These are phyloP conservation scores for Metschnikowia lunata DNA, from an alignment of 805 yeast species.

Conservation along the genomic window DNA sequence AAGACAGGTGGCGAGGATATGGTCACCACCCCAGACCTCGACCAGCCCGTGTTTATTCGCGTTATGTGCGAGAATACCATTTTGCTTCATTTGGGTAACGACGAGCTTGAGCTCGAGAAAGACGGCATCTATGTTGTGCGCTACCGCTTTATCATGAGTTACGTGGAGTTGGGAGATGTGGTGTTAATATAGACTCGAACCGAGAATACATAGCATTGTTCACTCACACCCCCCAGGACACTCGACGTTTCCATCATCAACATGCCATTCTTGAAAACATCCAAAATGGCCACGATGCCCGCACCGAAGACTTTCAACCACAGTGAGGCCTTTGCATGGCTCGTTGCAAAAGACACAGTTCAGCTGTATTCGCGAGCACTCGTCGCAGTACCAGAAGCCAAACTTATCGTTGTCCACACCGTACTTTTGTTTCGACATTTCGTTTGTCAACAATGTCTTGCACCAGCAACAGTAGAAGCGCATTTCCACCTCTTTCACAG, in stretches of 20 bases:
- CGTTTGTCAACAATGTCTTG: slow-evolving; percentile 55
- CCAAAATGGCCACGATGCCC: slow-evolving; percentile 86
- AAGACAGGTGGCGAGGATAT: slow-evolving; percentile 55
- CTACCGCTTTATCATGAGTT: slow-evolving; percentile 43
- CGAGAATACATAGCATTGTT: neutral
- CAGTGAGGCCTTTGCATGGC: slow-evolving; percentile 68
- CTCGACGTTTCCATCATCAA: slow-evolving; percentile 54
- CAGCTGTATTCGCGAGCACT: slow-evolving; percentile 55
- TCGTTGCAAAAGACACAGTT: slow-evolving; percentile 76
- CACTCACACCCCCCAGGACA: slow-evolving; percentile 74
- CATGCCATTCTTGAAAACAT: slow-evolving; percentile 76
- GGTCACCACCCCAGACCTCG: slow-evolving; percentile 75
- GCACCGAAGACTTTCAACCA: slow-evolving; percentile 56
- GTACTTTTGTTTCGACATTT: slow-evolving; percentile 41
- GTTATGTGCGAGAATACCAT: slow-evolving; percentile 42
- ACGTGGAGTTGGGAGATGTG: slow-evolving; percentile 36
- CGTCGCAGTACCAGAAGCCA: slow-evolving; percentile 85
- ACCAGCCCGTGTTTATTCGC: slow-evolving; percentile 72
- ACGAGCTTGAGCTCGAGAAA: slow-evolving; percentile 29
- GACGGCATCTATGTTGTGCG: slow-evolving; percentile 76
- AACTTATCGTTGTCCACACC: slow-evolving; percentile 28
- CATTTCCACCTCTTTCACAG: slow-evolving; percentile 33
- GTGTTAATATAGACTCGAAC: slow-evolving; percentile 24
- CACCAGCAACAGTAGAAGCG: slow-evolving; percentile 60
- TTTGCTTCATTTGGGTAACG: slow-evolving; percentile 24